Evolutionary conservation across 768 basidiomycete species (phyloP), one percentile per base, ranked within the genome.

Genomic region (Russula virescens): DNA sequence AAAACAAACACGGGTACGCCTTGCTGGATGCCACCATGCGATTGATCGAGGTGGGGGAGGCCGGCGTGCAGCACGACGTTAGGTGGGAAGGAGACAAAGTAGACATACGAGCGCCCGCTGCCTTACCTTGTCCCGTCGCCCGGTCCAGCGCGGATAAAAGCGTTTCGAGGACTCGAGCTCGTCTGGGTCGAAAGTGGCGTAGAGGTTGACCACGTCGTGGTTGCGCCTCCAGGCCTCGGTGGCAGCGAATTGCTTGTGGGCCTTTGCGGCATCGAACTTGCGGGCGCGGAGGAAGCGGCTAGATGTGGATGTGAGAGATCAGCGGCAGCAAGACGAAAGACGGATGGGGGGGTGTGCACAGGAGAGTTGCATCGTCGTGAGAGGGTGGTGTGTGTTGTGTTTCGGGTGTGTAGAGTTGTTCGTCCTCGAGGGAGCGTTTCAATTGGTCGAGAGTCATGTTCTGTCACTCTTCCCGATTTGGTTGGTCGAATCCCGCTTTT

Each of bases 231-330:
- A 94, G 5, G 77, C 76, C 68, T 87, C 83, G 0, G 87, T 76
- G 18, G 81, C 80, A 2, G 83, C 72, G 69, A 92, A 92, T 70
- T 93, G 89, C 63, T 83, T 81, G 72, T 83, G 77, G 0, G 91
- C 90, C 62, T 82, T 81, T 21, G 73, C 67, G 16, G 80, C 75
- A 62, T 89, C 81, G 71, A 85, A 93, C 60, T 78, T 78, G 62
- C 92, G 79, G 6, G 92, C 92, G n/a, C 90, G 82, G 3, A 94
- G 81, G 70, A 92, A 94, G 13, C 92, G 88, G 26, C 91, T 93
- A 8, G 13, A 31, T 31, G 31, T 31, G 8, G 31, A 31, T n/a
- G 13, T 5, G 13, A 43, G 18, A 19, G 19, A 8, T n/a, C n/a
- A n/a, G n/a, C n/a, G n/a, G n/a, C n/a, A 40, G 46, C 5, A 14